Evolutionary conservation across 2,329 filamentous ascomycete species (phyloP).

Genomic region (Apiospora koreana): DNA sequence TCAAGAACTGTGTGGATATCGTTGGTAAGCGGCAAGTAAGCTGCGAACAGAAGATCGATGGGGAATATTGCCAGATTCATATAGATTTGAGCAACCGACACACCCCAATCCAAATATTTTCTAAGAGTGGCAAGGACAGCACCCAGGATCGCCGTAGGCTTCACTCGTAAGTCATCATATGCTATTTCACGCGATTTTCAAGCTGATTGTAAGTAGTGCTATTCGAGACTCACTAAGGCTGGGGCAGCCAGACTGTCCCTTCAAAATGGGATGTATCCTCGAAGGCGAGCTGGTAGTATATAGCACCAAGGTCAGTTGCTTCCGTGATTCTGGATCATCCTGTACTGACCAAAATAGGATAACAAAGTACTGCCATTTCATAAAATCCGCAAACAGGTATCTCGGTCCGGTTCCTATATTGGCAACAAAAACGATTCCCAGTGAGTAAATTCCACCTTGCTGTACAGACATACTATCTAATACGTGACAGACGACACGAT

Average conservation of each 20-base stretch:
- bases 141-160: slow-evolving; percentile 68
- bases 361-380: slow-evolving; percentile 73
- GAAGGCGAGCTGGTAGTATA: slow-evolving; percentile 84
- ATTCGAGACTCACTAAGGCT: slow-evolving; percentile 68
- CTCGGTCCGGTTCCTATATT: slow-evolving; percentile 69
- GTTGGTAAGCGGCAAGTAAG: slow-evolving; percentile 62
- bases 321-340: neutral
- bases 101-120: slow-evolving; percentile 75
- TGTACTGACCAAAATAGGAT: slow-evolving; percentile 39
- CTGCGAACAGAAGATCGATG: slow-evolving; percentile 81
- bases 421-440: slow-evolving; percentile 70
- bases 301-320: slow-evolving; percentile 55
- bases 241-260: slow-evolving; percentile 54
- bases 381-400: slow-evolving; percentile 79
- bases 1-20: slow-evolving; percentile 74
- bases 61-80: slow-evolving; percentile 89
- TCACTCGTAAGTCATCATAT: slow-evolving; percentile 46
- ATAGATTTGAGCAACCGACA: slow-evolving; percentile 61
- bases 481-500: slow-evolving; percentile 43
- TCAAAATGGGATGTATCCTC: slow-evolving; percentile 71
- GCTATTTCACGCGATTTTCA: neutral
- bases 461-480: neutral
- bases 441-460: slow-evolving; percentile 40
- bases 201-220: slow-evolving; percentile 35
- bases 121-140: slow-evolving; percentile 89